These are phyloP conservation scores for Calocybe cyanea DNA, from an alignment of 768 basidiomycete genomes.

Conservation along the genomic window DNA sequence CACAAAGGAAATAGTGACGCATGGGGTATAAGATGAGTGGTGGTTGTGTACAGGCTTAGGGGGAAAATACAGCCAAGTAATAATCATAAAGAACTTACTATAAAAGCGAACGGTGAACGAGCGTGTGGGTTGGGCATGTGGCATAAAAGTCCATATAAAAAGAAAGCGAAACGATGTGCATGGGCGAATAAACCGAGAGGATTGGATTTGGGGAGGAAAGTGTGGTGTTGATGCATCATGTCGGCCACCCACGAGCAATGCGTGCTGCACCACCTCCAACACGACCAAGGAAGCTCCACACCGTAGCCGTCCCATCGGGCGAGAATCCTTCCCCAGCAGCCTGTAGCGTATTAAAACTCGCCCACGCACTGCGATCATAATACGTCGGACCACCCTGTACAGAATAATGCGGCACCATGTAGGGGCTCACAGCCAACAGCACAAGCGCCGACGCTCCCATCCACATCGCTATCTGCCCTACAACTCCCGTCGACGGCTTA, in stretches of 20 bases:
- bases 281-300: constrained; percentile 69
- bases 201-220: background rate
- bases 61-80: too few relatives aligned
- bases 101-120: too few relatives aligned
- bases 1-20: too few relatives aligned
- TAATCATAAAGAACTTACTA: too few relatives aligned
- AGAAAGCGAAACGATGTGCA: constrained; percentile 12
- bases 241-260: constrained; percentile 76
- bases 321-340: constrained; percentile 68
- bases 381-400: constrained; percentile 67
- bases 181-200: constrained; percentile 1
- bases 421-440: constrained; percentile 58
- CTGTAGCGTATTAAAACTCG: constrained; percentile 70
- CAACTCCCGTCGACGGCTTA: constrained; percentile 28
- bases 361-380: constrained; percentile 78
- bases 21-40: too few relatives aligned
- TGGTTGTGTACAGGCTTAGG: too few relatives aligned
- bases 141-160: constrained; percentile 10
- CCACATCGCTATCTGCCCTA: constrained; percentile 51
- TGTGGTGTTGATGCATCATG: constrained; percentile 35
- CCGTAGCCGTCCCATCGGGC: constrained; percentile 51
- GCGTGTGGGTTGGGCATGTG: constrained; percentile 10
- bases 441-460: constrained; percentile 61
- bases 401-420: constrained; percentile 51
- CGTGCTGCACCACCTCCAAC: constrained; percentile 74